These are phyloP conservation scores for Lactifluus subvellereus DNA, from an alignment of 768 basidiomycete species.

Conservation along the genomic window DNA sequence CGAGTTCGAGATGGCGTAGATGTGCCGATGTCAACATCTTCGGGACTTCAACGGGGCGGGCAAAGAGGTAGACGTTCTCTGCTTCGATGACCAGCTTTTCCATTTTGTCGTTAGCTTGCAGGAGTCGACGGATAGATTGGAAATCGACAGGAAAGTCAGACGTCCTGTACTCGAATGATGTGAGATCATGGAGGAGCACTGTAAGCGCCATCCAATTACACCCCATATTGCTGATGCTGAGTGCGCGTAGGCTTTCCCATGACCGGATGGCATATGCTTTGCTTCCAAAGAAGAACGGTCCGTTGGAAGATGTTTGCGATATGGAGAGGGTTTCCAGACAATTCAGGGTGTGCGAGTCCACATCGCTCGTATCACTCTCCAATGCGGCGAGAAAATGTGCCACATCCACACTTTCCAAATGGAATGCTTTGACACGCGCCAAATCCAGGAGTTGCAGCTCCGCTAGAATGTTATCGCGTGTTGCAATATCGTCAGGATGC, in stretches of 20 bases:
- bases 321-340: conserved; percentile 5
- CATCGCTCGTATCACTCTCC: background rate
- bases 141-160: conserved; percentile 3
- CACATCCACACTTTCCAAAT: conserved; percentile 4
- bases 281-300: background rate
- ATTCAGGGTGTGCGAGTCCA: background rate
- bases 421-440: conserved; percentile 1
- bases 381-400: background rate
- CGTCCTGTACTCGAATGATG: conserved; percentile 21
- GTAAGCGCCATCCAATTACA: conserved; percentile 9
- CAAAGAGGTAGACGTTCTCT: background rate
- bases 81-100: conserved; percentile 21
- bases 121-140: conserved; percentile 18
- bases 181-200: background rate
- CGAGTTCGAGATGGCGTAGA: conserved; percentile 21
- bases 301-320: background rate
- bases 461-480: conserved; percentile 2
- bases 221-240: background rate
- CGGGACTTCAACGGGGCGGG: background rate
- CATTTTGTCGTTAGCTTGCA: conserved; percentile 26
- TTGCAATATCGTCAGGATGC: conserved; percentile 13
- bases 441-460: conserved; percentile 8
- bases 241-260: conserved; percentile 5
- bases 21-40: conserved; percentile 7
- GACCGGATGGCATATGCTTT: background rate